Base-by-base conservation (phyloP, 202 grass and related monocot genomes). In the Cymbopogon flexuosus region DNA sequence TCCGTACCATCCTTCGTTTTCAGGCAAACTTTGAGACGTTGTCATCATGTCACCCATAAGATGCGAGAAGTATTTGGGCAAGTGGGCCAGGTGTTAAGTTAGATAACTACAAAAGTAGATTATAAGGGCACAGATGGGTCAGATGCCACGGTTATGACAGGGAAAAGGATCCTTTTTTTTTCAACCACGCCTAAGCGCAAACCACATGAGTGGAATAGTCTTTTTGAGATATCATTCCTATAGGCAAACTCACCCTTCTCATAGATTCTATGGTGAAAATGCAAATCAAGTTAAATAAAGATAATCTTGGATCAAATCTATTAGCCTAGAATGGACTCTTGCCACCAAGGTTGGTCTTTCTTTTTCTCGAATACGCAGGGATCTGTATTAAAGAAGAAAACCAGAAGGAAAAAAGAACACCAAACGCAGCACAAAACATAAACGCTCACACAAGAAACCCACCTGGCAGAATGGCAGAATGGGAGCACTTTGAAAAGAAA, bases 201-300 rank as follows among this genome's bases (percentile, higher is more conserved):
- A 5, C 29, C 10, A 59, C 65, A 27, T 21, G 10, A 69, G 86
- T 60, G 21, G 61, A 57, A 80, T 65, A 37, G 62, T 58, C 35
- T 60, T 45, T 71, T 41, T n/a, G 41, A 70, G 35, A 45, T 49
- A 54, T 85, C 73, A 85, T 75, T 88, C 78, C 81, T 70, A 79
- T 18, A 69, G 39, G 58, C 10, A 68, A 37, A 78, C 37, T 79
- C 58, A 59, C 46, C 23, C 7, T 78, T 79, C 34, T 68, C 19
- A 21, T 60, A 85, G 35, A 61, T 75, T 46, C 65, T 10, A 75
- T 46, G 7, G 60, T 75, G 16, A 81, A 78, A 57, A 69, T 84
- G 51, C 61, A 88, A 79, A 74, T 6, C 62, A 79, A 45, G 24
- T 76, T 58, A 49, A 37, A 56, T 56, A 64, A 75, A 79, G 65